Percentiles rank a stretch among this genome's conserved stretches.
Evolutionary conservation across 1,284 basidiomycete species (phyloP).

Genomic region (Apiotrichum gracile): DNA sequence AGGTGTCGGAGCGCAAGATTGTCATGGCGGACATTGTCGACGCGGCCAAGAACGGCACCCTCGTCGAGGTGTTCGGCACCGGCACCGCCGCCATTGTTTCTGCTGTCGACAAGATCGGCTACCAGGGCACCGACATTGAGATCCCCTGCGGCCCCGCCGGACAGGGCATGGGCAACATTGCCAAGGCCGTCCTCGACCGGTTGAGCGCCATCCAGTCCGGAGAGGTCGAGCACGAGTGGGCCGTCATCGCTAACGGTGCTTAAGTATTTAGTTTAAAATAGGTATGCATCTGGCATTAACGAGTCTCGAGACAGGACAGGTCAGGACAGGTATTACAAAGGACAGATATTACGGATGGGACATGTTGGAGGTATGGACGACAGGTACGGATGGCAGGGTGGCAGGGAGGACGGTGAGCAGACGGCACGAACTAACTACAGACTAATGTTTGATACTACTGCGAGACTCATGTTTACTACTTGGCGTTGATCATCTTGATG

Average conservation of each 20-base stretch:
- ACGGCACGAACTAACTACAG: too few relatives aligned
- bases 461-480: neutral
- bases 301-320: neutral
- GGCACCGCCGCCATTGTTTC: slow-evolving; percentile 87
- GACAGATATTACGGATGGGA: too few relatives aligned
- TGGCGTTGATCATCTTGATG: neutral
- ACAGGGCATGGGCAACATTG: slow-evolving; percentile 66
- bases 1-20: slow-evolving; percentile 75
- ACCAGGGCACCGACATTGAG: slow-evolving; percentile 71
- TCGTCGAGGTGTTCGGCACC: slow-evolving; percentile 88
- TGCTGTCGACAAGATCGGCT: slow-evolving; percentile 78
- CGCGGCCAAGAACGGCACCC: slow-evolving; percentile 61
- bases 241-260: slow-evolving; percentile 35
- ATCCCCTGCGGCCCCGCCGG: slow-evolving; percentile 84
- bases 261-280: neutral
- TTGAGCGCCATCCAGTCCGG: slow-evolving; percentile 90
- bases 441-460: too few relatives aligned
- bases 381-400: neutral
- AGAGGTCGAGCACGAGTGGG: slow-evolving; percentile 73
- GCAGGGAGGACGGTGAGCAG: too few relatives aligned
- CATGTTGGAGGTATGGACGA: neutral
- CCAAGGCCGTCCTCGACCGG: slow-evolving; percentile 72
- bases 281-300: neutral
- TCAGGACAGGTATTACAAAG: too few relatives aligned
- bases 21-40: slow-evolving; percentile 82